phyloP scores from a whole-genome alignment of 2,329 filamentous ascomycete genomes.

The Colletotrichum sp. region DNA sequence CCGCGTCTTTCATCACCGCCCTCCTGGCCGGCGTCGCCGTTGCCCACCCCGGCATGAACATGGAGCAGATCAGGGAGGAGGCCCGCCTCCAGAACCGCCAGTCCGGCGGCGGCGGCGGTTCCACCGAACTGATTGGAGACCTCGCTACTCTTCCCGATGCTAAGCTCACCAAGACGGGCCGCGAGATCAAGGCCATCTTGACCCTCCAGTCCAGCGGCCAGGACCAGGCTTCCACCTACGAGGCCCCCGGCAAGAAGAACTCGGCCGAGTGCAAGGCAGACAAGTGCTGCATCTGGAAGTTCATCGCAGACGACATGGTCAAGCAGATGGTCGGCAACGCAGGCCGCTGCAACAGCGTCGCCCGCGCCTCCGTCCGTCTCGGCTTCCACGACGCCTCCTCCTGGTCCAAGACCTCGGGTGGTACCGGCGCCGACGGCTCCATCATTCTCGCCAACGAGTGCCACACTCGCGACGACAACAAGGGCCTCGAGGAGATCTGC shows the following conservation, averaged over 20 bases:
- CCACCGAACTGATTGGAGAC: slow-evolving; percentile 39
- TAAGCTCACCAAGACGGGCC: slow-evolving; percentile 38
- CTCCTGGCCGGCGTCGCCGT: not conserved
- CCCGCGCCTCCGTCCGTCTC: slow-evolving; percentile 48
- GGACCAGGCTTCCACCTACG: slow-evolving; percentile 15
- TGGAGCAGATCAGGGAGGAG: slow-evolving; percentile 24
- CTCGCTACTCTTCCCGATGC: slow-evolving; percentile 32
- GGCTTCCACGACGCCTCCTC: slow-evolving; percentile 54
- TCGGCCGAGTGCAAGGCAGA: slow-evolving; percentile 37
- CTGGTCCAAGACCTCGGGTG: slow-evolving; percentile 42
- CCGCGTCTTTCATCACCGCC: not conserved
- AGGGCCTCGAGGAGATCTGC: slow-evolving; percentile 51
- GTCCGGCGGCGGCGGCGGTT: slow-evolving; percentile 13
- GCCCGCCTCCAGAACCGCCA: slow-evolving; percentile 18
- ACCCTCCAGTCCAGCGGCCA: slow-evolving; percentile 29
- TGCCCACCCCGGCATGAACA: slow-evolving; percentile 29
- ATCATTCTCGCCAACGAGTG: slow-evolving; percentile 46
- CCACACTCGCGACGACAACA: slow-evolving; percentile 44
- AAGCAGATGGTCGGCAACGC: slow-evolving; percentile 38
- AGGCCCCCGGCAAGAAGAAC: slow-evolving; percentile 22
- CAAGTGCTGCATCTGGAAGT: slow-evolving; percentile 50
- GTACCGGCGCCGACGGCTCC: slow-evolving; percentile 53
- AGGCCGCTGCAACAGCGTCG: slow-evolving; percentile 46
- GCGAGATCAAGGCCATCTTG: slow-evolving; percentile 42
- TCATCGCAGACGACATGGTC: slow-evolving; percentile 44